Evolutionary conservation across 257 asterid genomes (phyloP), one percentile per base, ranked within the genome.

Genomic region (Phtheirospermum japonicum): DNA sequence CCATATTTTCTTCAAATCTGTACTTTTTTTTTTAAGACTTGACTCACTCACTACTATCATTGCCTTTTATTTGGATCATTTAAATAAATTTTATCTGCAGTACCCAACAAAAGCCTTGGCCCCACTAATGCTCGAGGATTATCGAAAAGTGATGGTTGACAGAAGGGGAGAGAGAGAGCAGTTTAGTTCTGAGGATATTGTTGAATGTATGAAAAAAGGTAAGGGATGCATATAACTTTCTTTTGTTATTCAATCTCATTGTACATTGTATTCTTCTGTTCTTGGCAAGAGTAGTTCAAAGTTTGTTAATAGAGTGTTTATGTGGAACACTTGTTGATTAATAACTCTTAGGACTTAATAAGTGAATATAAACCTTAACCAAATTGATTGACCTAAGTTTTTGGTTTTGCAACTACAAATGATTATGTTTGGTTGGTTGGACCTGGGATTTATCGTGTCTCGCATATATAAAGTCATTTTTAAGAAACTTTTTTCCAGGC

Each of bases 61-160:
- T 48, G 4, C 46, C 51, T 65, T 37, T 70, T 30, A 43, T 46
- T 54, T 67, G 49, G 5, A 13, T 59, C 6, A 32, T 61, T 5
- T 53, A 14, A 33, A 23, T 66, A 11, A 18, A 14, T 59, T 61
- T 60, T 49, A 3, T n/a, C 61, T 75, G 31, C 79, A 90, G 97
- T 88, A 86, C 76, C 98, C 98, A 65, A 92, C 98, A 34, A 92
- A 92, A 75, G 98, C 98, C 43, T 75, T 92, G 78, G 96, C 85
- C 39, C 97, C 98, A 5, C 56, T 84, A 34, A 83, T 86, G 95
- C 86, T 92, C 32, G 95, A 89, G 79, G 98, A 92, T 73, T 78
- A 86, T 70, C 80, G 97, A 13, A 89, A 83, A 67, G 85, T 91
- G 61, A 81, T 84, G 93, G 87, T 86, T 67, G 98, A 86, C 43